Conservation (phyloP, 2,329 filamentous ascomycete species). For the Stemphylium vesicarium region DNA sequence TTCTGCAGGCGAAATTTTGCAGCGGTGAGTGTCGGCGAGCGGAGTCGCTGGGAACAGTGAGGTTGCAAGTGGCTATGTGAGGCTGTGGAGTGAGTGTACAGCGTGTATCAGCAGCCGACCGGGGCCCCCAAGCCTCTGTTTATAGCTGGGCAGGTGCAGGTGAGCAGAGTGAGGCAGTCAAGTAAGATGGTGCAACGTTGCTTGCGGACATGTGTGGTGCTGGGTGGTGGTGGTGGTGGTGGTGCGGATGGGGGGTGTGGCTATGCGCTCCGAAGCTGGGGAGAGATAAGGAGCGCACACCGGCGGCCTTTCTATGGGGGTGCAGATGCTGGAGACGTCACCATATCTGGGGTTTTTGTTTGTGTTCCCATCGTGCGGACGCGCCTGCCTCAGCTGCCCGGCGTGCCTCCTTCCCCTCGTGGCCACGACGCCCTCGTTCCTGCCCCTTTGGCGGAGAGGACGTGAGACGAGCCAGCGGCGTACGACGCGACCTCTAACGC, state of each 20-base stretch:
- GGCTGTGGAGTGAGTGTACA: conserved; percentile 23
- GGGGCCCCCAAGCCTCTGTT: conserved; percentile 15
- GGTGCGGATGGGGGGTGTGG: conserved; percentile 8
- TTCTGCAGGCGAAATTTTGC: conserved; percentile 29
- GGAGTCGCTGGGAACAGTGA: background rate
- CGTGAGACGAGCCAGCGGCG: conserved; percentile 12
- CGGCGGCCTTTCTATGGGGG: conserved; percentile 14
- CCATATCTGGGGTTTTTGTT: conserved; percentile 18
- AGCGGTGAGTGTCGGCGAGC: conserved; percentile 34
- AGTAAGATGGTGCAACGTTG: conserved; percentile 21
- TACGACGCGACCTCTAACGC: background rate
- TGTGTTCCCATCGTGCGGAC: conserved; percentile 4
- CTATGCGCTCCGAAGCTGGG: conserved; percentile 14
- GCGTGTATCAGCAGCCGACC: conserved; percentile 16
- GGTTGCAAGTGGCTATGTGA: conserved; percentile 24
- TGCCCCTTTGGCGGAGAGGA: conserved; percentile 6
- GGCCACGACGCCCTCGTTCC: background rate
- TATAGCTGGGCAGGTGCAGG: conserved; percentile 9
- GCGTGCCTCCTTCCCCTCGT: background rate
- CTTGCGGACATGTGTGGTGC: conserved; percentile 9
- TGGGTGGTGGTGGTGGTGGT: background rate
- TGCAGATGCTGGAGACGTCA: conserved; percentile 14
- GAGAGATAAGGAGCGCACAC: conserved; percentile 7
- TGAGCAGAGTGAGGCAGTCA: conserved; percentile 18
- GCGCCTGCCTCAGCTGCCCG: conserved; percentile 3